Conservation (phyloP, 805 yeast genomes). For the Vanderwaltozyma verrucispora region DNA sequence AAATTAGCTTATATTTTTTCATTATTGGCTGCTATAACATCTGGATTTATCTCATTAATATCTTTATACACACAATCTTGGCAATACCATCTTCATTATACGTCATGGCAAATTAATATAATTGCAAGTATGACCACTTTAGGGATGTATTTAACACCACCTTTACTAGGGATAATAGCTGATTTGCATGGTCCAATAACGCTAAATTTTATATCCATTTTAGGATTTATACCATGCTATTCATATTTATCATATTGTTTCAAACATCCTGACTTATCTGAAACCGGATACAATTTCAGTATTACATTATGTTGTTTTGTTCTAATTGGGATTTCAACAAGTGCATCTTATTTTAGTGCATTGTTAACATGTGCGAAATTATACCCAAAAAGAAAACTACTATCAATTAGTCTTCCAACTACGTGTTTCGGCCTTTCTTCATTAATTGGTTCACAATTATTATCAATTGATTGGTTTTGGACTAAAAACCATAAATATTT, state of each 20-base stretch:
- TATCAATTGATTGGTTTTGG: slow-evolving; percentile 35
- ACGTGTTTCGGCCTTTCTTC: slow-evolving; percentile 80
- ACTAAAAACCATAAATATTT: slow-evolving; percentile 23
- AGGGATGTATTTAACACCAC: slow-evolving; percentile 81
- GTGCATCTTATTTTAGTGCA: slow-evolving; percentile 60
- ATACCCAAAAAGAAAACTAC: slow-evolving; percentile 64
- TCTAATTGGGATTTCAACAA: slow-evolving; percentile 60
- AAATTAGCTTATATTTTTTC: slow-evolving; percentile 46
- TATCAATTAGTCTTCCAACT: slow-evolving; percentile 83
- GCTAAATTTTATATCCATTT: slow-evolving; percentile 48
- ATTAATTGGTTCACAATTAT: slow-evolving; percentile 56
- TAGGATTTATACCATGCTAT: slow-evolving; percentile 63
- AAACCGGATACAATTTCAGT: slow-evolving; percentile 17
- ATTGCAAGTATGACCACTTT: slow-evolving; percentile 64
- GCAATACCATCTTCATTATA: slow-evolving; percentile 44
- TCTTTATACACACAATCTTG: slow-evolving; percentile 70
- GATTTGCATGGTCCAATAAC: slow-evolving; percentile 80
- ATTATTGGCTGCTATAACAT: slow-evolving; percentile 54
- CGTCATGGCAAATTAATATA: slow-evolving; percentile 59
- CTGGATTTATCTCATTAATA: slow-evolving; percentile 77
- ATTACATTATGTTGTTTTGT: slow-evolving; percentile 41
- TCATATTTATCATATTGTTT: slow-evolving; percentile 34
- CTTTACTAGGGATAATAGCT: slow-evolving; percentile 69
- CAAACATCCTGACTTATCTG: slow-evolving; percentile 14
- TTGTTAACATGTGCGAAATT: slow-evolving; percentile 75